phyloP scores from a whole-genome alignment of 345 rosid species.

The Murraya koenigii region DNA sequence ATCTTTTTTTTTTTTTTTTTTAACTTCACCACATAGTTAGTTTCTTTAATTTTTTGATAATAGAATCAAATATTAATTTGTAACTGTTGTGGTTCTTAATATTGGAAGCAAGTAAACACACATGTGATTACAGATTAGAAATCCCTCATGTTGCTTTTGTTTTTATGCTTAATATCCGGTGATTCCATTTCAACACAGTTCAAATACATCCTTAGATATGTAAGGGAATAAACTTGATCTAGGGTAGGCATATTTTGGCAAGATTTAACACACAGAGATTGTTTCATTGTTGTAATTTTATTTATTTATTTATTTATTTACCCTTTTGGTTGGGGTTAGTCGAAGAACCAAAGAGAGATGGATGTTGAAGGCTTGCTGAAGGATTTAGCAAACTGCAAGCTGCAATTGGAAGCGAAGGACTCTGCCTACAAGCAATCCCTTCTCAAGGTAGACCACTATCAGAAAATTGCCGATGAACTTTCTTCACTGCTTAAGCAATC shows the following conservation, averaged over 20 bases:
- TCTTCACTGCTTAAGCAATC: slow-evolving; percentile 30
- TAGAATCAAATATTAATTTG: too few species aligned
- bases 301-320: not conserved
- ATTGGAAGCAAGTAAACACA: too few species aligned
- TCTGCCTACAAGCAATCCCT: slow-evolving; percentile 32
- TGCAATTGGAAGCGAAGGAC: slow-evolving; percentile 52
- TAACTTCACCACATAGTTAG: not conserved
- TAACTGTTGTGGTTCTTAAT: too few species aligned
- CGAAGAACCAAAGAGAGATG: slow-evolving; percentile 31
- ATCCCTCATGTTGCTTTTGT: too few species aligned
- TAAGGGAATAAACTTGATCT: not conserved
- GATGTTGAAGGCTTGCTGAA: slow-evolving; percentile 27
- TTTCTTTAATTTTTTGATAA: too few species aligned
- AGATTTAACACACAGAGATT: not conserved
- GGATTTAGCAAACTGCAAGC: slow-evolving; percentile 45
- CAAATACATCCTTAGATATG: not conserved
- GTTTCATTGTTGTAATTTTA: not conserved
- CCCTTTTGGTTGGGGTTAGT: not conserved
- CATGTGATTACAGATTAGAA: too few species aligned
- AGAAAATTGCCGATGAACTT: slow-evolving; percentile 35
- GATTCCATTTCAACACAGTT: too few species aligned
- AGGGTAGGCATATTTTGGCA: not conserved
- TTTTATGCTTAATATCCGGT: too few species aligned
- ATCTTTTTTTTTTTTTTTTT: not conserved
- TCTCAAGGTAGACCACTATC: slow-evolving; percentile 33